Evolutionary conservation across 1,284 basidiomycete species (phyloP).

Genomic region (Malassezia sp.): DNA sequence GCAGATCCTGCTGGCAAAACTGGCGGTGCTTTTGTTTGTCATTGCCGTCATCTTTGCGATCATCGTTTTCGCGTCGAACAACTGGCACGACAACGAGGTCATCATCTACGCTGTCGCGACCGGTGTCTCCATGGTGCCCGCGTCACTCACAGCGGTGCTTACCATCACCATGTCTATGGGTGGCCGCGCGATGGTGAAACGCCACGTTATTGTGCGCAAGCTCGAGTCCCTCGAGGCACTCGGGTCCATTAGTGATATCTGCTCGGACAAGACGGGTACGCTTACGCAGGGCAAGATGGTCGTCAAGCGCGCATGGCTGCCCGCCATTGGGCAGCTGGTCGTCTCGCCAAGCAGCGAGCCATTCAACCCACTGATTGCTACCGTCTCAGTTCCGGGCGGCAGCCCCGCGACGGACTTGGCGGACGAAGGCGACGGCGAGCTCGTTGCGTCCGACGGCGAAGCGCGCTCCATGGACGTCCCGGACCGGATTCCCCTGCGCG

Average conservation of each 20-base stretch:
- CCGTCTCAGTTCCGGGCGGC: constrained; percentile 41
- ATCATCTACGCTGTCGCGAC: constrained; percentile 50
- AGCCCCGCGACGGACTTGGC: constrained; percentile 18
- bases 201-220: constrained; percentile 53
- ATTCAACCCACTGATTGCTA: constrained; percentile 44
- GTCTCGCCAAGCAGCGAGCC: constrained; percentile 41
- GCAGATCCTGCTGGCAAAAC: constrained; percentile 44
- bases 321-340: constrained; percentile 32
- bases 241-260: constrained; percentile 44
- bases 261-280: constrained; percentile 46
- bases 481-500: constrained; percentile 17
- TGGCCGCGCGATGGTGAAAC: constrained; percentile 53
- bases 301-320: constrained; percentile 40
- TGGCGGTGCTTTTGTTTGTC: constrained; percentile 43
- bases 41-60: constrained; percentile 46
- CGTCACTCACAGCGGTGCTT: constrained; percentile 45
- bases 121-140: constrained; percentile 54
- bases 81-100: constrained; percentile 42
- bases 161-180: constrained; percentile 51
- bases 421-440: constrained; percentile 48
- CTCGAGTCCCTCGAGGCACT: constrained; percentile 44
- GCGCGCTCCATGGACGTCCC: constrained; percentile 27
- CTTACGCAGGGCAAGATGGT: constrained; percentile 46
- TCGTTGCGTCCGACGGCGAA: constrained; percentile 30
- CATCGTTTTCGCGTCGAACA: constrained; percentile 47